These are phyloP conservation scores for Daedalea quercina DNA, from an alignment of 768 basidiomycete genomes.

Conservation along the genomic window DNA sequence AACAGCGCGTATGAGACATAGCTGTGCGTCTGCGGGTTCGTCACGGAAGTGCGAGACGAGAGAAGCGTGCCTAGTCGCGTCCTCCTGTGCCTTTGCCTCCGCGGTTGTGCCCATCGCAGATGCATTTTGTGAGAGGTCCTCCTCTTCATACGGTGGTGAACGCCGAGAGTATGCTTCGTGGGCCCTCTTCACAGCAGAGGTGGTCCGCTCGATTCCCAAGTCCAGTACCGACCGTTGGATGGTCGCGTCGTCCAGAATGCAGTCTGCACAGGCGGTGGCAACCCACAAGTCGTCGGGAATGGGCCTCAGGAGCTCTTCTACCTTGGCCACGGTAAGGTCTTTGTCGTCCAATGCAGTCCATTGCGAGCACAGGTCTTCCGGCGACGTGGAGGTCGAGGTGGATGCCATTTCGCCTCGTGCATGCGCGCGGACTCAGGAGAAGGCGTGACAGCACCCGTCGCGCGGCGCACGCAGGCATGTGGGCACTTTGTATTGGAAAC, in stretches of 20 bases:
- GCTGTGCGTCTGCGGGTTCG: conserved; percentile 52
- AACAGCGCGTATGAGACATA: conserved; percentile 58
- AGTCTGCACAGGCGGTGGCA: conserved; percentile 65
- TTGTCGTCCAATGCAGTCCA: conserved; percentile 56
- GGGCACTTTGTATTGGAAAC: no score
- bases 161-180: conserved; percentile 25
- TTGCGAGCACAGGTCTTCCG: conserved; percentile 23
- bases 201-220: conserved; percentile 57
- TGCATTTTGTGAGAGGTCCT: not conserved
- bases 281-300: conserved; percentile 73
- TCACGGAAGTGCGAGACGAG: conserved; percentile 50
- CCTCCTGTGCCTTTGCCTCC: conserved; percentile 12
- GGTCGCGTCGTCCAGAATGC: conserved; percentile 48
- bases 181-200: conserved; percentile 39
- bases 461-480: no score
- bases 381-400: conserved; percentile 23
- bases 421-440: conserved; percentile 1
- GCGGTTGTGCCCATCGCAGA: not conserved
- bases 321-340: conserved; percentile 45
- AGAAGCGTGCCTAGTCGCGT: conserved; percentile 11
- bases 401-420: conserved; percentile 18
- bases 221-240: conserved; percentile 55
- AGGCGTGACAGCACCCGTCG: not conserved
- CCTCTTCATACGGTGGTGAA: conserved; percentile 10
- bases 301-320: conserved; percentile 40